phyloP scores from a whole-genome alignment of 2,329 filamentous ascomycete genomes.

The Colletotrichum sp. region DNA sequence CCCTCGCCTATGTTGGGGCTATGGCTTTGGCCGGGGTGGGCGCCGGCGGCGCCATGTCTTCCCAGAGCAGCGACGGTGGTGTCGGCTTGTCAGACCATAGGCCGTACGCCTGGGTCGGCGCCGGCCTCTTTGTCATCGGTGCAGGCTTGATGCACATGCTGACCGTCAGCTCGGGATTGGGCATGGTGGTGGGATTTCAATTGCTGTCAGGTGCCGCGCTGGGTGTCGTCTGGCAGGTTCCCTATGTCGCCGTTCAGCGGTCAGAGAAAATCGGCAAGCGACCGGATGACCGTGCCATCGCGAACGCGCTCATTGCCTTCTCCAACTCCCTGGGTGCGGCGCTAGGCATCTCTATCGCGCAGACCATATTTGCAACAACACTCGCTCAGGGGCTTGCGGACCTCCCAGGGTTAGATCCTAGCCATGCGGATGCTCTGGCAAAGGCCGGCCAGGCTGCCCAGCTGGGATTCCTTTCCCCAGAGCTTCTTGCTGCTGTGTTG shows the following conservation, averaged over 20 bases:
- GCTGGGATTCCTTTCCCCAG: neutral
- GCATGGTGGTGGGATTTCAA: constrained; percentile 54
- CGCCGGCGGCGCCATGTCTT: constrained; percentile 45
- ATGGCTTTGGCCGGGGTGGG: constrained; percentile 51
- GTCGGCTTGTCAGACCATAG: neutral
- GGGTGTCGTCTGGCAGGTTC: neutral
- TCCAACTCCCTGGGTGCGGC: neutral
- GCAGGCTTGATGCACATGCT: constrained; percentile 61
- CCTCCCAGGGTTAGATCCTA: neutral
- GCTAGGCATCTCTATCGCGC: neutral
- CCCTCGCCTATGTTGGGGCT: constrained; percentile 51
- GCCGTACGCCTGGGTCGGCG: constrained; percentile 39
- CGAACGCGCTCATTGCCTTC: neutral
- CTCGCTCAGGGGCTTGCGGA: neutral
- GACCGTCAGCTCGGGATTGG: constrained; percentile 54
- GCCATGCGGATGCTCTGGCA: neutral
- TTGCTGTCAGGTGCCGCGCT: constrained; percentile 23
- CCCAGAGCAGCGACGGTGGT: constrained; percentile 39
- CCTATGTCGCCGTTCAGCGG: neutral
- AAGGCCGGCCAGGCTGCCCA: neutral
- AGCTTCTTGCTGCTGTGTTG: neutral
- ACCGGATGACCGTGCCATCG: neutral
- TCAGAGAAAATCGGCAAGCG: neutral
- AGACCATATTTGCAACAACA: neutral
- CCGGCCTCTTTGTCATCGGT: constrained; percentile 48